Base-by-base conservation (phyloP, 176 grass and related monocot species). In the Saccharum spontaneum region DNA sequence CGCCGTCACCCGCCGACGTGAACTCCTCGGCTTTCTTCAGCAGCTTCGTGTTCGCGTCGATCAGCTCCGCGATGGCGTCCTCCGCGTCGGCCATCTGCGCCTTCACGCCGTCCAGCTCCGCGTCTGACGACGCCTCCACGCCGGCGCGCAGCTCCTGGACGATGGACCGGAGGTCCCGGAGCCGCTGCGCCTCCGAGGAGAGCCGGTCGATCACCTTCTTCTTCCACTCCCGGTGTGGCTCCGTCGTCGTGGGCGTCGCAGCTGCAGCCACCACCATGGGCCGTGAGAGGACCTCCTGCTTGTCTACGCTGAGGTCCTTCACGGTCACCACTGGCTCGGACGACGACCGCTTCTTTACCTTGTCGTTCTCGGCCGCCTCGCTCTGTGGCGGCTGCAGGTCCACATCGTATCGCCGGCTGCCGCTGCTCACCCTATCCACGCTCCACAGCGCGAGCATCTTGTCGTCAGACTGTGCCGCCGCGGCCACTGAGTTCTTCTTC, bases 241-340 rank as follows among this genome's bases (percentile, higher is more conserved):
- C 93, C 1, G 50, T 63, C 3, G 61, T 57, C 8, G 74, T n/a
- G 18, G 7, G 11, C 3, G 72, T 31, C 16, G 46, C 45, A 4
- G 30, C 71, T 1, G 18, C 30, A 0, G 49, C 49, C 4, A 13
- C n/a, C 10, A 67, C 31, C 26, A 62, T 49, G 5, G 88, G 40
- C 75, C 71, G 75, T 1, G 88, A 71, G 15, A 90, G 84, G 22
- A 96, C 26, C 74, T 89, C 90, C 64, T 94, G 90, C 80, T 92
- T 94, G 88, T 96, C 97, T 2, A 99, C 44, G 8, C 91, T 83
- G 44, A 99, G 86, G 15, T 96, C 97, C 86, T 99, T 99, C 67
- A 92, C 87, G 3, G 81, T 34, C 72, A 75, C 76, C 79, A 91
- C 88, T 6, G 85, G 81, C 77, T 98, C 93, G 1, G 80, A 82